Evolutionary conservation across 2,329 filamentous ascomycete genomes (phyloP), one percentile per base, ranked within the genome.

Genomic region (Hypoxylon sp.): DNA sequence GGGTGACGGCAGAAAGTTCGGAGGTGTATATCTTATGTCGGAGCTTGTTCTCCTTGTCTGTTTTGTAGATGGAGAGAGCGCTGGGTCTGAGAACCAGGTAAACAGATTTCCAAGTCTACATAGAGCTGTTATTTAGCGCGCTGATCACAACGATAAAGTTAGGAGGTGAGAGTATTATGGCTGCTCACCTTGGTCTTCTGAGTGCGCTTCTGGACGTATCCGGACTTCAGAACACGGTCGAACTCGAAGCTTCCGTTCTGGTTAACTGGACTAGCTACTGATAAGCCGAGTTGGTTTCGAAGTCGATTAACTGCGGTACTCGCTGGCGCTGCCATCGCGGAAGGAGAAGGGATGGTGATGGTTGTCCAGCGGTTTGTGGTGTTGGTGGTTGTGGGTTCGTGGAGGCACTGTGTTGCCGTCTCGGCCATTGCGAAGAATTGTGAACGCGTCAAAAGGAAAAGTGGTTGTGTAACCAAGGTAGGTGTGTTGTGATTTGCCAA

Each of bases 231-330:
- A 60, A 98, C 93, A 55, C 94, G 91, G 80, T 99, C 96, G 76
- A 97, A 97, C 76, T 96, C 94, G 79, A 97, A 99, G 80, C 93
- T 96, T 69, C 96, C 96, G 80, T 97, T 94, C 80, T 97, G 91
- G 77, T 95, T 97, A 70, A 98, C 93, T 3, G 94, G 93, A 30
- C 93, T 96, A 76, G 93, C 90, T 14, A 90, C 85, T 71, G 92
- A 89, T 46, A 91, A 77, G 25, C 82, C 83, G 25, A 88, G 79
- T 72, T 87, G 84, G 60, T 69, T 78, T 63, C 74, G 77, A 28
- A 80, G 45, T n/a, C 77, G 77, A 46, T 75, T 75, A 14, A 77
- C 65, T 17, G 75, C 73, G 2, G 63, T 61, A 48, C 63, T 76
- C 25, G 73, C 50, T 5, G 74, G 70, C 43, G 67, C 63, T 45